Conservation (phyloP, 176 grass and related monocot species). For the Microstegium vimineum region DNA sequence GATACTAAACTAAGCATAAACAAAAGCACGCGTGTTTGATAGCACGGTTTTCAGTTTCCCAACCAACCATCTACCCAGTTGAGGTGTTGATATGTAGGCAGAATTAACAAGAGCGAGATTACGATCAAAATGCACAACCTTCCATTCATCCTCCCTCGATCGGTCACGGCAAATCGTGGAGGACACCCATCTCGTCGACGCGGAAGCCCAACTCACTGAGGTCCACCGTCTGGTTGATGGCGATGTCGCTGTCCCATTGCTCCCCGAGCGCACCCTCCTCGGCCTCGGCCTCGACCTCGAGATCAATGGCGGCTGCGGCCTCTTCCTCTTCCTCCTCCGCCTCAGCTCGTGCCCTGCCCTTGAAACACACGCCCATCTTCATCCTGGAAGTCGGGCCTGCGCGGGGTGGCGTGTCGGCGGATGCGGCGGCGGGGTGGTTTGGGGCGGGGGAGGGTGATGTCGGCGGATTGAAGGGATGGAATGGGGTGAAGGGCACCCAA, state of each 20-base stretch:
- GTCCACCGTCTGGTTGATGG: constrained; percentile 31
- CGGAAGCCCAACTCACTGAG: constrained; percentile 46
- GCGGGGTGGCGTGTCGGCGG: background rate
- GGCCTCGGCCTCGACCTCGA: constrained; percentile 13
- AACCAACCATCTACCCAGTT: constrained; percentile 16
- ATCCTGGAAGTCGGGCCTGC: constrained; percentile 22
- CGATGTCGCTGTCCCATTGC: background rate
- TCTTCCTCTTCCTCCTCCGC: constrained; percentile 35
- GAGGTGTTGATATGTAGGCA: constrained; percentile 14
- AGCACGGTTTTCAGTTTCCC: background rate
- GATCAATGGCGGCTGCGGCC: background rate
- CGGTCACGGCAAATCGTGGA: constrained; percentile 27
- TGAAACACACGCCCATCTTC: constrained; percentile 45
- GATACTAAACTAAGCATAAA: constrained; percentile 6
- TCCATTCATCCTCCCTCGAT: background rate
- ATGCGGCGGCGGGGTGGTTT: background rate
- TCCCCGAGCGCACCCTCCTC: background rate
- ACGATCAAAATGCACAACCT: constrained; percentile 25
- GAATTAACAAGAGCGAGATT: background rate
- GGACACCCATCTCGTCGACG: constrained; percentile 35
- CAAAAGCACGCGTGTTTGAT: background rate
- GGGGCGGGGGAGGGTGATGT: constrained; percentile 6
- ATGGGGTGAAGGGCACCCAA: constrained; percentile 36
- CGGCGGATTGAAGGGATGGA: constrained; percentile 26
- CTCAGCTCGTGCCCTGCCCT: constrained; percentile 43